Evolutionary conservation across 768 basidiomycete species (phyloP).

Genomic region (Pisolithus albus): DNA sequence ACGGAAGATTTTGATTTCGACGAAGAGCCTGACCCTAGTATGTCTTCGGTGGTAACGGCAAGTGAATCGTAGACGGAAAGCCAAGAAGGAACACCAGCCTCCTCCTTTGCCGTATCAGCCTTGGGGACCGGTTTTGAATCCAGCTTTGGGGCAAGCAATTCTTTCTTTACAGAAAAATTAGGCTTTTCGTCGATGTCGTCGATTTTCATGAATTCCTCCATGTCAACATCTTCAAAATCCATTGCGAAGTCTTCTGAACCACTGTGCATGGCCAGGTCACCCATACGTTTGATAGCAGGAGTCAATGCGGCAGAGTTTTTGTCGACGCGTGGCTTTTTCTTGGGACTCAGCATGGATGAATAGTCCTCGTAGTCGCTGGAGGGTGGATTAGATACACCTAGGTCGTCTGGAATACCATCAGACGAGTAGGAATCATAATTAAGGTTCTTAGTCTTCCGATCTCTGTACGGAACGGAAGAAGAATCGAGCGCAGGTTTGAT

Average conservation of each 20-base stretch:
- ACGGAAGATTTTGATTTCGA: slow-evolving; percentile 34
- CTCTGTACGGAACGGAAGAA: slow-evolving; percentile 36
- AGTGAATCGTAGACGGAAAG: slow-evolving; percentile 70
- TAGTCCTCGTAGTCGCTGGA: slow-evolving; percentile 53
- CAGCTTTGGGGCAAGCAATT: background rate
- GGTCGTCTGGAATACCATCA: slow-evolving; percentile 24
- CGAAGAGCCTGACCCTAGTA: slow-evolving; percentile 41
- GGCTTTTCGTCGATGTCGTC: slow-evolving; percentile 47
- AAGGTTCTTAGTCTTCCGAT: slow-evolving; percentile 23
- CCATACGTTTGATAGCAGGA: slow-evolving; percentile 54
- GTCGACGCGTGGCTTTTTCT: slow-evolving; percentile 50
- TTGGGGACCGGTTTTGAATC: slow-evolving; percentile 12
- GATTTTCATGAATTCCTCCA: slow-evolving; percentile 44
- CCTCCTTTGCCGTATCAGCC: slow-evolving; percentile 33
- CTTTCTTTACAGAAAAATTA: slow-evolving; percentile 27
- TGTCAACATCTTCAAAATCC: slow-evolving; percentile 44
- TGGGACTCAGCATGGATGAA: slow-evolving; percentile 48
- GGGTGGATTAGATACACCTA: slow-evolving; percentile 16
- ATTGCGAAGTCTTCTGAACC: slow-evolving; percentile 39
- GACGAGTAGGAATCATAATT: slow-evolving; percentile 33
- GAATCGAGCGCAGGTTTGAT: slow-evolving; percentile 25
- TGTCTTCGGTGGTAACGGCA: slow-evolving; percentile 52
- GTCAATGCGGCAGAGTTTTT: slow-evolving; percentile 37
- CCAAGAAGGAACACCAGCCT: slow-evolving; percentile 52
- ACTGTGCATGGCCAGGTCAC: slow-evolving; percentile 52